Conservation (phyloP, 2,329 filamentous ascomycete species). For the Phyllachora maydis region DNA sequence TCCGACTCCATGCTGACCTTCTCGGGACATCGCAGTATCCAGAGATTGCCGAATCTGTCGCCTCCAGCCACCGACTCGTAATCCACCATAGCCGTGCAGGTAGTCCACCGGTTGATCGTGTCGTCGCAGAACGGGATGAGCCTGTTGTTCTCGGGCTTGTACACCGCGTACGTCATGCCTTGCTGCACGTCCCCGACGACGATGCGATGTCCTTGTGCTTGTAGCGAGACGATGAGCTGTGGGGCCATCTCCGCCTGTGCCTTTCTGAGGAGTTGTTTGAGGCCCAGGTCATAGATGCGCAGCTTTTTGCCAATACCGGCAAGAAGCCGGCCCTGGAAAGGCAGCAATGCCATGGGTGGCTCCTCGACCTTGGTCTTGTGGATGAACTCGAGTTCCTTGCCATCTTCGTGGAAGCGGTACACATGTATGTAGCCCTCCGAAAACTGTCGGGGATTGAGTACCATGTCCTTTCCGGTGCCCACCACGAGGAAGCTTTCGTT, state of each 20-base stretch:
- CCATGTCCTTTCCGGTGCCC: conserved; percentile 81
- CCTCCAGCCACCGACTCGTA: conserved; percentile 91
- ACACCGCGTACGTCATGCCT: conserved; percentile 78
- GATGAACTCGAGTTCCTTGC: conserved; percentile 78
- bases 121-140: conserved; percentile 91
- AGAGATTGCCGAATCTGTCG: conserved; percentile 95
- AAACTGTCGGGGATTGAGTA: conserved; percentile 54
- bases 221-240: conserved; percentile 70
- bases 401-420: conserved; percentile 73
- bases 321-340: conserved; percentile 77
- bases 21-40: conserved; percentile 70
- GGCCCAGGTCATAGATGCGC: conserved; percentile 79
- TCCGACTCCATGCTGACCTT: conserved; percentile 81
- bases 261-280: conserved; percentile 84
- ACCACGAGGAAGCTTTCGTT: conserved; percentile 84
- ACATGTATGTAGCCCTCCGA: conserved; percentile 75
- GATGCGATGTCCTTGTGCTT: conserved; percentile 80
- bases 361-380: conserved; percentile 90
- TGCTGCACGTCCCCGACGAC: conserved; percentile 85
- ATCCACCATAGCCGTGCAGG: conserved; percentile 81
- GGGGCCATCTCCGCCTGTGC: conserved; percentile 61
- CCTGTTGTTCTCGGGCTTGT: conserved; percentile 80
- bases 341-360: conserved; percentile 73
- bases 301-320: conserved; percentile 71
- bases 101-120: conserved; percentile 75